Evolutionary conservation across 371 early-diverging fungal species (phyloP).

Genomic region (Haplosporangium sp.): DNA sequence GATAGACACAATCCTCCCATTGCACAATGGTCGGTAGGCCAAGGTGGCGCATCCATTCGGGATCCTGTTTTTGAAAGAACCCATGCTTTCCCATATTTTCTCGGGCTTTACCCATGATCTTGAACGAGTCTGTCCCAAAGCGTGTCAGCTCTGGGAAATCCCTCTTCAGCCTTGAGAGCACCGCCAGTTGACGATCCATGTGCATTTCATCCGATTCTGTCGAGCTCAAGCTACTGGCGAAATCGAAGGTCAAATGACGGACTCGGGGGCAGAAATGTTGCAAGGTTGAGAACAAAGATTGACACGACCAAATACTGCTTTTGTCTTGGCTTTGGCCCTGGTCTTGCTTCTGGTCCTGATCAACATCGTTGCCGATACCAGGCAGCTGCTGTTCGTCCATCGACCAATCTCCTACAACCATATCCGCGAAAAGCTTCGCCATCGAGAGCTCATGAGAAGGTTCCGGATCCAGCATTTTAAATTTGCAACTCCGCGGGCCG

Average conservation of each 20-base stretch:
- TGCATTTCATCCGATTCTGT: neutral
- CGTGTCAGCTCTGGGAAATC: constrained; percentile 2
- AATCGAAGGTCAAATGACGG: neutral
- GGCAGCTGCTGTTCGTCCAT: neutral
- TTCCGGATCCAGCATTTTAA: no score
- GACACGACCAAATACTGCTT: neutral
- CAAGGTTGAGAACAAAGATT: neutral
- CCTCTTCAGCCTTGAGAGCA: neutral
- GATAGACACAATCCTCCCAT: constrained; percentile 10
- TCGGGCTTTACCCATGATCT: neutral
- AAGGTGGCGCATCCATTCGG: neutral
- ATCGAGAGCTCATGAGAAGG: no score
- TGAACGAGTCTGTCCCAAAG: constrained; percentile 12
- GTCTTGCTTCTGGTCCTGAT: neutral
- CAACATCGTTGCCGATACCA: neutral
- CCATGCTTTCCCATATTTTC: neutral
- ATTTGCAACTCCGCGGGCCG: neutral
- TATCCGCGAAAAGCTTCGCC: no score
- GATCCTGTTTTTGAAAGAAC: constrained; percentile 2
- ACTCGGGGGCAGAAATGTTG: constrained; percentile 1
- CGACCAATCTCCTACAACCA: neutral
- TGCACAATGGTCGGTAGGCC: neutral
- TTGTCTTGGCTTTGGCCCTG: neutral
- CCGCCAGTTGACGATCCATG: neutral
- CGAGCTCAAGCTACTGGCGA: neutral